Evolutionary conservation across 371 early-diverging fungal genomes (phyloP), one percentile per base, ranked within the genome.

Genomic region (Blastocladiella emersonii): DNA sequence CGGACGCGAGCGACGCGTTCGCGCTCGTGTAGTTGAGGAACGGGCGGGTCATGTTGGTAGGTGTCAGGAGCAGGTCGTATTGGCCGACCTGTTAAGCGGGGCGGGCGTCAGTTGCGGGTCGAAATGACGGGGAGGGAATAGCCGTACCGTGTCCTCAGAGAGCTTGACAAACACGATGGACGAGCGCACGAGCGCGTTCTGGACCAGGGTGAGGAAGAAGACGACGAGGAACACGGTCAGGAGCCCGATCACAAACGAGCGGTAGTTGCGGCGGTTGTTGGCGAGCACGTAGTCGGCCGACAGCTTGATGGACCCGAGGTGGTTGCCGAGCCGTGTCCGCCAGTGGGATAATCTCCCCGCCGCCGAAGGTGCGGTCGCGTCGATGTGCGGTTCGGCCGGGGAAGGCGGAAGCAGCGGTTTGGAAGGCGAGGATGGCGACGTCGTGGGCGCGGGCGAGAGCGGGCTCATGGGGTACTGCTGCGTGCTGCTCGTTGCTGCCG

Each of bases 161-260:
- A 53, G 21, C 43, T 65, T 64, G 41, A 66, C 45, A 36, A 64
- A 35, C 3, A 66, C 51, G 2, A 64, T 35, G 1, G 27, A 30
- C 1, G 57, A 41, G 17, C 55, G 55, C 19, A 49, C 60, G 34
- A 64, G 57, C 5, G 49, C 45, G 35, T 63, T 62, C 23, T 65
- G 45, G 19, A 66, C 49, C 23, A 57, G 49, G n/a, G 57, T 65
- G 25, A 66, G 35, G 45, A 66, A 66, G 21, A 45, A 17, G 23
- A 66, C 66, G 19, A 66, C 66, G 12, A 66, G 35, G 23, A 66
- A 45, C 23, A 66, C 66, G 13, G 66, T 65, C 15, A 7, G 1
- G 10, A 45, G 48, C 1, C 66, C 66, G 43, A 66, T 66, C 34
- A 53, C 5, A 21, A 66, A 66, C 27, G 66, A 66, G n/a, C 65